Evolutionary conservation across 495 filamentous ascomycete genomes (phyloP), one percentile per base, ranked within the genome.

Genomic region (Cryomyces minteri): DNA sequence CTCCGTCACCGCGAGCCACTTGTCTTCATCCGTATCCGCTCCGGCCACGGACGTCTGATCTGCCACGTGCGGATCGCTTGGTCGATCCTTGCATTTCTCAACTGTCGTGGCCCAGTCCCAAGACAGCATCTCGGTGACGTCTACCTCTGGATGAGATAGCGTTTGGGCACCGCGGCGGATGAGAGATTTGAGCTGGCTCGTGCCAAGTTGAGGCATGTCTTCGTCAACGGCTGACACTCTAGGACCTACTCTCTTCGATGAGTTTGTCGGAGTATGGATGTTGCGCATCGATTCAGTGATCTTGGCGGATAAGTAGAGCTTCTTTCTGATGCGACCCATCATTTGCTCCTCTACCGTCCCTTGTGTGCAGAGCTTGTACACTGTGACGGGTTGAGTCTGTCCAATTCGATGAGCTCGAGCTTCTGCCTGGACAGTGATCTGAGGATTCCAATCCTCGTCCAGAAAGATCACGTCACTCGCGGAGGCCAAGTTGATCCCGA

Each of bases 391-490:
- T 30, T 69, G 62, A 0, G 58, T 70, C 53, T 79, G 75, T 0
- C 75, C 75, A 34, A 79, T 74, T 0, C 75, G 59, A 50, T 78
- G 72, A 1, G 73, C 73, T 8, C 75, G 62, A 25, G 74, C 69
- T 50, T 77, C 73, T 0, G 75, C 75, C 48, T 79, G 75, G 4
- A 72, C 49, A 44, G 66, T 75, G 7, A 75, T 62, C 48, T 79
- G 76, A 0, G 77, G 78, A 37, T 81, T 81, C 74, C 74, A 81
- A 48, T 81, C 76, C 33, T 73, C 67, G 37, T 82, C 78, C 4
- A 80, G 55, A 51, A 82, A 76, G 11, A 81, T 62, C 1, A 80
- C 73, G 44, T 73, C 71, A 5, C 67, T 72, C 0, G 77, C 74
- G 32, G 68, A 62, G 4, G 72, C 68, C 0, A 81, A 58, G 48